These are phyloP conservation scores for Parathielavia hyrcaniae DNA, from an alignment of 495 filamentous ascomycete species.

Conservation along the genomic window DNA sequence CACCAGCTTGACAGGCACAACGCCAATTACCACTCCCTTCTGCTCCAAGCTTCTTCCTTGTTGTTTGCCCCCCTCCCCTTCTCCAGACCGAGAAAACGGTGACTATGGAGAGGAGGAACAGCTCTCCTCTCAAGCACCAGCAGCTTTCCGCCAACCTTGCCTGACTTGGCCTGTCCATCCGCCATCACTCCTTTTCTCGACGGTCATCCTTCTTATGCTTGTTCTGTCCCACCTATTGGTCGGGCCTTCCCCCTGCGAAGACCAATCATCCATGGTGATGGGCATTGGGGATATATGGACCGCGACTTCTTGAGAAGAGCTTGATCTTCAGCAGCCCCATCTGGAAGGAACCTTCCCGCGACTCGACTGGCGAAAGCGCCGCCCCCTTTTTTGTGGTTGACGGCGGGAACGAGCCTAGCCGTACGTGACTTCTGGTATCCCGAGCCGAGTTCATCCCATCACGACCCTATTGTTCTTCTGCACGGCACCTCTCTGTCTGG, in stretches of 20 bases:
- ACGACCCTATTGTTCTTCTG: background rate
- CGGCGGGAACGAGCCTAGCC: conserved; percentile 4
- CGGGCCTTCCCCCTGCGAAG: conserved; percentile 19
- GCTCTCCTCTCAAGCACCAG: conserved; percentile 30
- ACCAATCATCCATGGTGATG: conserved; percentile 45
- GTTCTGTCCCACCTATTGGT: conserved; percentile 40
- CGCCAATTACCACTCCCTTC: conserved; percentile 24
- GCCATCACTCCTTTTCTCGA: conserved; percentile 22
- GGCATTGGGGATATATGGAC: conserved; percentile 30
- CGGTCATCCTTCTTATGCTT: conserved; percentile 17
- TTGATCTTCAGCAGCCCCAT: conserved; percentile 20
- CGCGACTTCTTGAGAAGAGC: conserved; percentile 29
- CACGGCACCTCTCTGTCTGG: background rate
- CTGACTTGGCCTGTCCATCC: conserved; percentile 39
- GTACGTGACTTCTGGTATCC: background rate
- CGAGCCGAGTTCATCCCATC: background rate
- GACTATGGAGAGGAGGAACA: conserved; percentile 38
- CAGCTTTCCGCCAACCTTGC: conserved; percentile 32
- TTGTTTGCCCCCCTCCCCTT: conserved; percentile 24
- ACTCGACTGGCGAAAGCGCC: background rate
- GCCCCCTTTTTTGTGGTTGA: background rate
- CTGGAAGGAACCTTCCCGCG: conserved; percentile 11
- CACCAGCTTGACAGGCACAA: conserved; percentile 21
- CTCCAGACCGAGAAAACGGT: conserved; percentile 32
- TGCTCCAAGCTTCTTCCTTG: conserved; percentile 35